Conservation (phyloP, 257 asterid species). For the Solanum tarapatanum region DNA sequence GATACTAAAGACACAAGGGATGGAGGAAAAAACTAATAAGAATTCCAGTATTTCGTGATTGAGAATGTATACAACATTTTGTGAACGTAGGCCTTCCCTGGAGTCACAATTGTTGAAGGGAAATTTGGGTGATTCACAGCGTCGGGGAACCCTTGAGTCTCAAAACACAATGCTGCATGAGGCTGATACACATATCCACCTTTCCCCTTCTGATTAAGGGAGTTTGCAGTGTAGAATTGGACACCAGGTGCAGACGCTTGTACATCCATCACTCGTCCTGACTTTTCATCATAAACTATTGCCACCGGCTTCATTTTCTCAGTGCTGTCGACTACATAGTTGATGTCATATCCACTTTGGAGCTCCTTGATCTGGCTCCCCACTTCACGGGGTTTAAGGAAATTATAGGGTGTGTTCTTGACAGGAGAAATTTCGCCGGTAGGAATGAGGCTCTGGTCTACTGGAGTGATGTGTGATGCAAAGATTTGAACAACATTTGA, state of each 20-base stretch:
- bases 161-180: constrained; percentile 3
- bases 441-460: not conserved
- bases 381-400: not conserved
- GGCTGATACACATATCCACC: constrained; percentile 5
- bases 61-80: not conserved
- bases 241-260: constrained; percentile 3
- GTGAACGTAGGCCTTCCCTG: constrained; percentile 2
- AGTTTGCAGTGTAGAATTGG: constrained; percentile 4
- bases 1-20: not conserved
- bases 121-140: constrained; percentile 14
- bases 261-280: constrained; percentile 6
- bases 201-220: constrained; percentile 2
- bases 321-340: not conserved
- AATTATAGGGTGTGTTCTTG: not conserved
- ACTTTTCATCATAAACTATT: not conserved
- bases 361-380: not conserved
- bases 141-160: constrained; percentile 11
- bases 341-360: not conserved
- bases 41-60: not conserved
- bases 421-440: not conserved
- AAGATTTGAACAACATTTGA: constrained; percentile 4
- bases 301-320: not conserved
- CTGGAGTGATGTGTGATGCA: not conserved
- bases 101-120: not conserved
- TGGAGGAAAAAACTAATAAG: not conserved